These are phyloP conservation scores for Penicillium flavigenum DNA, from an alignment of 495 filamentous ascomycete species.

Conservation along the genomic window DNA sequence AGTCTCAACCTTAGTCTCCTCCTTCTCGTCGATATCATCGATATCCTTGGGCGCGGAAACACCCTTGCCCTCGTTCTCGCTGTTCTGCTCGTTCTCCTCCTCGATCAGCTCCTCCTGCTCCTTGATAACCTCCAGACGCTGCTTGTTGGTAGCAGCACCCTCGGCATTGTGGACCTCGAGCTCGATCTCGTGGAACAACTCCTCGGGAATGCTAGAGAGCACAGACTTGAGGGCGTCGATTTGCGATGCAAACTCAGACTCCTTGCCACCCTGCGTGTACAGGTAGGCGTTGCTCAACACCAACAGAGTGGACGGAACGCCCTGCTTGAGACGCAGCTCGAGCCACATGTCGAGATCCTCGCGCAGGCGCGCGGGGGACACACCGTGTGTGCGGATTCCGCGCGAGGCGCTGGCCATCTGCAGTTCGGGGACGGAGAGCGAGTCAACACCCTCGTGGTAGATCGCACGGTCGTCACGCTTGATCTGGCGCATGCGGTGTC, in stretches of 20 bases:
- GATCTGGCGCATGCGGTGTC: conserved; percentile 97
- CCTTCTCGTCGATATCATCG: conserved; percentile 82
- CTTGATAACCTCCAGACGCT: conserved; percentile 97
- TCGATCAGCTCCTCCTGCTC: conserved; percentile 98
- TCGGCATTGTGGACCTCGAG: conserved; percentile 97
- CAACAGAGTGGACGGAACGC: conserved; percentile 89
- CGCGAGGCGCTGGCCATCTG: conserved; percentile 88
- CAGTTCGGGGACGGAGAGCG: conserved; percentile 86
- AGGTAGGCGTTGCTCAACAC: conserved; percentile 97
- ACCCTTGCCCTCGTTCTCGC: conserved; percentile 63
- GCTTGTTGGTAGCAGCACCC: conserved; percentile 97
- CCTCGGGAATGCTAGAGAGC: conserved; percentile 90
- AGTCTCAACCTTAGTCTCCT: conserved; percentile 39
- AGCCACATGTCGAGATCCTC: conserved; percentile 95
- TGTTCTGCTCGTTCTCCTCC: conserved; percentile 90
- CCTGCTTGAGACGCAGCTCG: conserved; percentile 87
- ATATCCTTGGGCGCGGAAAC: conserved; percentile 62
- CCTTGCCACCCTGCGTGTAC: conserved; percentile 83
- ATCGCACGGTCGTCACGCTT: conserved; percentile 97
- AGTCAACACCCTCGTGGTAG: conserved; percentile 89
- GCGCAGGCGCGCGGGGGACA: conserved; percentile 80
- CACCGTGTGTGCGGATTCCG: conserved; percentile 87
- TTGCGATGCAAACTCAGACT: conserved; percentile 80
- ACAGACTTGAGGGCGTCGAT: conserved; percentile 93
- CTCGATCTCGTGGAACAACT: conserved; percentile 99